Evolutionary conservation across 225 moss, liverwort and hornwort species (phyloP), one percentile per base, ranked within the genome.

Genomic region (Antitrichia curtipendula): DNA sequence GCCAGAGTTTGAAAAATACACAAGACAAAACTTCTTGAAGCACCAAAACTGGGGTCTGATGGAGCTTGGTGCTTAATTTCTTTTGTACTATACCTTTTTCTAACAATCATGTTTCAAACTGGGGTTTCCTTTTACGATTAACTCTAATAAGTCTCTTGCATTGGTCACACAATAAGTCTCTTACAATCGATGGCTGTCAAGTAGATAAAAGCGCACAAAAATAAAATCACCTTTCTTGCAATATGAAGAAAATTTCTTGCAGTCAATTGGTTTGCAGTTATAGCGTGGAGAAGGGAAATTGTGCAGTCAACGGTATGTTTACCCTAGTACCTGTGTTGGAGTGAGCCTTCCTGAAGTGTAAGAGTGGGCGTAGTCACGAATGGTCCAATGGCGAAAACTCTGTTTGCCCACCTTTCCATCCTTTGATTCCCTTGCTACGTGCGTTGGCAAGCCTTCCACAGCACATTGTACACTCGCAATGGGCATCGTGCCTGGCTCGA

Each of bases 301-400:
- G 50, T 38, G 38, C n/a, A 85, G 20, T 50, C n/a, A 21, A 27
- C 53, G 53, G 38, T 38, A 40, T 31, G 29, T 53, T 15, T 52
- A 40, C 50, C 20, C 50, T 61, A 93, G 24, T 60, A 81, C 97
- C 95, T 91, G 87, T 15, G 94, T 96, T 54, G 98, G 98, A 86
- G 93, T 96, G 49, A 95, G 80, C 43, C 92, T 94, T 84, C 96
- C 94, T 74, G 92, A 91, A 45, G 84, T 75, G 84, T 93, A 98
- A 25, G 94, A 96, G 41, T 94, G 91, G 53, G 95, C 95, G 73
- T 95, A 98, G 87, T 98, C 95, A 63, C 98, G 95, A 79, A 98
- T 98, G 36, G 93, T 94, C 98, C 96, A 98, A 78, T 96, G 94
- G 25, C 89, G 92, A 80, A 98, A 98, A 20, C 89, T 86, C 74